Conservation (phyloP, 169 alveolate genomes). For the Plasmodium yoelii region DNA sequence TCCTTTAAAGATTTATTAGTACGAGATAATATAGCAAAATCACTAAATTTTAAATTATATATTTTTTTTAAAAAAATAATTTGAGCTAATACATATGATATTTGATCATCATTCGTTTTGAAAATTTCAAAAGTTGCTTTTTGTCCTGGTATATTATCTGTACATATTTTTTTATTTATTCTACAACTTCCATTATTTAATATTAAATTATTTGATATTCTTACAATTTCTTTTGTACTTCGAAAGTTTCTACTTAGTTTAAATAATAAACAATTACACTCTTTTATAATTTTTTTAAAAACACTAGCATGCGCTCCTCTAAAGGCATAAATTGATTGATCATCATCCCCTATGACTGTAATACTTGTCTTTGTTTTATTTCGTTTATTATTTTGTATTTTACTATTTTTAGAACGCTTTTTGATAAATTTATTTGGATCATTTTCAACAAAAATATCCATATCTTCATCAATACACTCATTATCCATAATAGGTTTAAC, state of each 20-base stretch:
- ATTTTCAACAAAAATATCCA: neutral
- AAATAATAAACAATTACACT: conserved; percentile 31
- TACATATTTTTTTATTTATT: conserved; percentile 74
- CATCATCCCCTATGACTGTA: conserved; percentile 89
- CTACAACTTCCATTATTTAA: conserved; percentile 67
- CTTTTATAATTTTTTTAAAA: conserved; percentile 70
- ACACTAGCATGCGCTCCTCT: conserved; percentile 85
- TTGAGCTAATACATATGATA: conserved; percentile 76
- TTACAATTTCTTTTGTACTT: conserved; percentile 79
- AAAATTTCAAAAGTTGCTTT: conserved; percentile 75
- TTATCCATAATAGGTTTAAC: neutral
- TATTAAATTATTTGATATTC: conserved; percentile 71
- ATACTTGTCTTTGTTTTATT: neutral
- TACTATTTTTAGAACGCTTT: neutral
- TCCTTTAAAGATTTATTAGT: conserved; percentile 77
- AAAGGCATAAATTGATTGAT: conserved; percentile 86
- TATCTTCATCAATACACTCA: neutral
- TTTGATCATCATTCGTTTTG: conserved; percentile 78
- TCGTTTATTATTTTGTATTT: neutral
- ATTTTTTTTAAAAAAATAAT: conserved; percentile 69
- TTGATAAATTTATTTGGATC: neutral
- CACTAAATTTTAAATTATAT: conserved; percentile 81
- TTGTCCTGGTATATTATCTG: conserved; percentile 75
- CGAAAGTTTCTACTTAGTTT: conserved; percentile 80
- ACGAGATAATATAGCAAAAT: conserved; percentile 85